phyloP scores from a whole-genome alignment of 148 eudicot species.

The Cornus florida region DNA sequence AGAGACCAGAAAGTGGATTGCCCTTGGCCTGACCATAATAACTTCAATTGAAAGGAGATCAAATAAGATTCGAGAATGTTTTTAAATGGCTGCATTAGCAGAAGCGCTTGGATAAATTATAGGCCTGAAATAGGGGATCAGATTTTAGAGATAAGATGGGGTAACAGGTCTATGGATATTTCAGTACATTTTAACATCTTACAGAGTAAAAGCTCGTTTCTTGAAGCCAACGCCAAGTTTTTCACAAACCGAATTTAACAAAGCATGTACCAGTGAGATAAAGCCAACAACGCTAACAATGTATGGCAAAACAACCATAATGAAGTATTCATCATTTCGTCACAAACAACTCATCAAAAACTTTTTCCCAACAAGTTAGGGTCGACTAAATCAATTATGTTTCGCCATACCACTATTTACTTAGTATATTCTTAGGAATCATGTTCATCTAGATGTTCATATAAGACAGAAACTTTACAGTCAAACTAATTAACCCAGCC shows the following conservation, averaged over 20 bases:
- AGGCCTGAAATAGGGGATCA: not conserved
- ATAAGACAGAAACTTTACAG: too few species aligned
- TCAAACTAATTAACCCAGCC: too few species aligned
- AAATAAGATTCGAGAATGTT: not conserved
- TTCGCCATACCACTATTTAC: too few species aligned
- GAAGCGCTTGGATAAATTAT: not conserved
- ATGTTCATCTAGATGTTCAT: too few species aligned
- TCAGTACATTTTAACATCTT: too few species aligned
- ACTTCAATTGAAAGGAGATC: not conserved
- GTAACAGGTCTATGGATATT: too few species aligned
- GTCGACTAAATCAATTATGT: too few species aligned
- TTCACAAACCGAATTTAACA: not conserved
- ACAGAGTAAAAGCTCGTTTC: not conserved
- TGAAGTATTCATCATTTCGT: too few species aligned
- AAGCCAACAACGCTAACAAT: not conserved
- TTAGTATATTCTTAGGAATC: too few species aligned
- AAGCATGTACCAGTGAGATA: not conserved
- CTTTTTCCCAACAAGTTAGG: too few species aligned
- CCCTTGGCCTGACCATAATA: not conserved
- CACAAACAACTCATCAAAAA: too few species aligned
- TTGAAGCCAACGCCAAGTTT: not conserved
- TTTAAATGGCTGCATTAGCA: not conserved
- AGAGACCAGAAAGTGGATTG: not conserved
- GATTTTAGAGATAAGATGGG: too few species aligned
- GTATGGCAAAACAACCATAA: not conserved